Base-by-base conservation (phyloP, 2,329 filamentous ascomycete species). In the Talaromyces sp. region DNA sequence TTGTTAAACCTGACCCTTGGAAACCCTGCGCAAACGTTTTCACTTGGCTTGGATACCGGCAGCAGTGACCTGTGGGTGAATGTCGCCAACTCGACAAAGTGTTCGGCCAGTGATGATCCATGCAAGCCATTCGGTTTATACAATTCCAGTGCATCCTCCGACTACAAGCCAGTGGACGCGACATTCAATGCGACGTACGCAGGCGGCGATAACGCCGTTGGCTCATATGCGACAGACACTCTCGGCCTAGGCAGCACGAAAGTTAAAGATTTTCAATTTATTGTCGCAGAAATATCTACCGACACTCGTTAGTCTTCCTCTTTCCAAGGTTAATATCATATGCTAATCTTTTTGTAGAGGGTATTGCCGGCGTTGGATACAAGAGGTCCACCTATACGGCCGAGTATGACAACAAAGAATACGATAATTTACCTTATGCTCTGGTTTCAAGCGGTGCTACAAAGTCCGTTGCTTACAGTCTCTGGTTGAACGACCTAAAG, bases 291-390 rank as follows among this genome's bases (percentile, higher is more conserved):
- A 36, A 8, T 54, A 66, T 63, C 30, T 68, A 66, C 25, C 5
- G 17, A n/a, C 17, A 17, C 17, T 30, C 49, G 19, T 53, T 0
- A 17, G 25, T 28, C 15, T 53, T 7, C 10, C 49, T 39, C 36
- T 39, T n/a, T 5, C 36, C 36, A 39, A 15, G 81, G 51, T 84
- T 81, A 7, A 78, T 5, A 17, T 30, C 13, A 28, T 53, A 53
- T n/a, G 19, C 25, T 47, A 15, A 28, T 11, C 17, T 13, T 13
- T n/a, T 92, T 53, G 11, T 54, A n/a, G n/a, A 49, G 73, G 91
- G 91, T 47, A 91, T 97, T 52, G 75, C 96, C 22, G 93, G 93
- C 19, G 88, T 97, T 64, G 93, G 93, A 8, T 96, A 96, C 72
- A 95, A 96, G 72, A 93, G 96, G 75, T 69, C 69, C 15, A 68